Conservation (phyloP, 2,329 filamentous ascomycete species). For the Botrytis sinoallii region DNA sequence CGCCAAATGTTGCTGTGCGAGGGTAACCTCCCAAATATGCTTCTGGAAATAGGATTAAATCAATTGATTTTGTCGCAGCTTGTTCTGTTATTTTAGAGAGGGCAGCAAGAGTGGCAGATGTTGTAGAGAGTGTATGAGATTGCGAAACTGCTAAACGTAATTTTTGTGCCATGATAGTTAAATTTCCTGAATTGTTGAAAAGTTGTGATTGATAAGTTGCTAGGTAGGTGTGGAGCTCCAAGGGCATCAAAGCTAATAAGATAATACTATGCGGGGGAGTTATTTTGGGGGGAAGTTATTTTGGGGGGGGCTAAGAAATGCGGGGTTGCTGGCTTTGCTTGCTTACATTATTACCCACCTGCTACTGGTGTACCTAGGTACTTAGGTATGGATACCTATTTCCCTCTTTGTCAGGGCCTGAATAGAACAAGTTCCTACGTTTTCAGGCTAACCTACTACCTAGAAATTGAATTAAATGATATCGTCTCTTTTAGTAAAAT, state of each 20-base stretch:
- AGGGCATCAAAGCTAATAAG: neutral
- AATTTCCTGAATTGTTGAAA: neutral
- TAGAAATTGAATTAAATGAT: neutral
- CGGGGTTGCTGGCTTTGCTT: neutral
- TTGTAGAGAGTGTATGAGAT: constrained; percentile 46
- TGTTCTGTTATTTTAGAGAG: constrained; percentile 60
- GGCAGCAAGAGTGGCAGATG: constrained; percentile 57
- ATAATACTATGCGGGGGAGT: neutral
- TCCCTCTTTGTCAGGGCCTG: neutral
- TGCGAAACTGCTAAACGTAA: constrained; percentile 49
- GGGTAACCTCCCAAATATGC: constrained; percentile 92
- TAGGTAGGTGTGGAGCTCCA: neutral
- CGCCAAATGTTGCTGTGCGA: constrained; percentile 74
- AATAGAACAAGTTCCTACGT: neutral
- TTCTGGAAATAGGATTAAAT: constrained; percentile 86
- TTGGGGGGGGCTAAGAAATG: neutral
- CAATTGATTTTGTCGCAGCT: constrained; percentile 54
- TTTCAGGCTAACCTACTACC: neutral
- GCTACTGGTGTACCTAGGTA: neutral
- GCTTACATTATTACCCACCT: neutral
- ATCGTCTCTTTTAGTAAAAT: neutral
- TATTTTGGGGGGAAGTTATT: neutral
- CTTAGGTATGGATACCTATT: neutral
- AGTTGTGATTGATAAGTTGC: neutral
- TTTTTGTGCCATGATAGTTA: constrained; percentile 27